Conservation (phyloP, 2,329 filamentous ascomycete species). For the Zymoseptoria tritici region DNA sequence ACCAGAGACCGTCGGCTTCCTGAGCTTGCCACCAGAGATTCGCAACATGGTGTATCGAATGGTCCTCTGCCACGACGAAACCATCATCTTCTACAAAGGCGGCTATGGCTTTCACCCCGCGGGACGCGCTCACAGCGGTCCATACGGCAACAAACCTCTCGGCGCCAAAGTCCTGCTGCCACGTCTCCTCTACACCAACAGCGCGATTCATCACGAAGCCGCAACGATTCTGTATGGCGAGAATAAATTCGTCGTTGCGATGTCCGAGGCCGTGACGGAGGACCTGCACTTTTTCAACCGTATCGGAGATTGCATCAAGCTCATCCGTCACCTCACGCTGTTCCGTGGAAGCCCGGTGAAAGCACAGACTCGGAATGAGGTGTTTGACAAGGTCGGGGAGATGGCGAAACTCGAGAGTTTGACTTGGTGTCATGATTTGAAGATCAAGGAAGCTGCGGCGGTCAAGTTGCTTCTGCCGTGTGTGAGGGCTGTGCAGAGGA, state of each 20-base stretch:
- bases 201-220: neutral
- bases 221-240: neutral
- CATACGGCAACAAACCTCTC: neutral
- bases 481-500: neutral
- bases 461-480: neutral
- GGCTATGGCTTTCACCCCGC: neutral
- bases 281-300: neutral
- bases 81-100: neutral
- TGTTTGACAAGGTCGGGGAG: neutral
- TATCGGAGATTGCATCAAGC: neutral
- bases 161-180: neutral
- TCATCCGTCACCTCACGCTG: neutral
- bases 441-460: neutral
- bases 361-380: neutral
- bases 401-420: neutral
- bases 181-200: slow-evolving; percentile 26
- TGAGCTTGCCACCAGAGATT: slow-evolving; percentile 1
- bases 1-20: neutral
- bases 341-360: neutral
- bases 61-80: neutral
- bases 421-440: neutral
- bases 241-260: neutral
- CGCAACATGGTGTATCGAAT: neutral
- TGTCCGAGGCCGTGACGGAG: neutral
- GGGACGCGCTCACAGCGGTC: neutral